Evolutionary conservation across 805 yeast genomes (phyloP), one percentile per base, ranked within the genome.

Genomic region (Yarrowia sp.): DNA sequence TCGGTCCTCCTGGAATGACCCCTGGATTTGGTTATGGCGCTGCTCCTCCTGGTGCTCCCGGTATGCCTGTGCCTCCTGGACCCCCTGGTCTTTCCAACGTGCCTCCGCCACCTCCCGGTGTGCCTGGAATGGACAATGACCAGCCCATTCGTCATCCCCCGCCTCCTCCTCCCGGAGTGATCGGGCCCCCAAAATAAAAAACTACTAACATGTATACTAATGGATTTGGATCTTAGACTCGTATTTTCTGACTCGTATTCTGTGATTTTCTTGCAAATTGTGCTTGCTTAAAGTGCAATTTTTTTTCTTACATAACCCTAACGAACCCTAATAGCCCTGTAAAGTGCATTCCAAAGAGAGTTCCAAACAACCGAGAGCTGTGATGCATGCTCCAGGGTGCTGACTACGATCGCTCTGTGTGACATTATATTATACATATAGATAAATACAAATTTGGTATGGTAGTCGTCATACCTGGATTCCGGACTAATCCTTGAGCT

Each of bases 1-100:
- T 65, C 51, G 72, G 71, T 6, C 73, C 74, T 31, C 71, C 73
- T 36, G 73, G 74, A 42, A 70, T 74, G 17, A 75, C 53, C 7
- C 15, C 74, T 13, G 31, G 66, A 73, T 55, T 55, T 31, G 61
- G 60, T 28, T 15, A 69, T 74, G 17, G 76, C 72, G n/a, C 76
- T 22, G 71, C 70, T 11, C 51, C 71, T 8, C 60, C 68, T 31
- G 72, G 74, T 38, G 72, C 75, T 11, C 72, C 69, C 67, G 62
- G 38, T 28, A 50, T 47, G 47, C 39, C 69, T 42, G 43, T 44
- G 38, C 75, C 76, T 14, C 44, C 65, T 39, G 67, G 68, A 51
- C 65, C 67, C 31, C 61, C 69, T 58, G 64, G 64, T 44, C 64
- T 58, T 7, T 32, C 64, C 47, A 39, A 41, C 18, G 65, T 64